Conservation (phyloP, 2,329 filamentous ascomycete genomes). For the Bretziella fagacearum region DNA sequence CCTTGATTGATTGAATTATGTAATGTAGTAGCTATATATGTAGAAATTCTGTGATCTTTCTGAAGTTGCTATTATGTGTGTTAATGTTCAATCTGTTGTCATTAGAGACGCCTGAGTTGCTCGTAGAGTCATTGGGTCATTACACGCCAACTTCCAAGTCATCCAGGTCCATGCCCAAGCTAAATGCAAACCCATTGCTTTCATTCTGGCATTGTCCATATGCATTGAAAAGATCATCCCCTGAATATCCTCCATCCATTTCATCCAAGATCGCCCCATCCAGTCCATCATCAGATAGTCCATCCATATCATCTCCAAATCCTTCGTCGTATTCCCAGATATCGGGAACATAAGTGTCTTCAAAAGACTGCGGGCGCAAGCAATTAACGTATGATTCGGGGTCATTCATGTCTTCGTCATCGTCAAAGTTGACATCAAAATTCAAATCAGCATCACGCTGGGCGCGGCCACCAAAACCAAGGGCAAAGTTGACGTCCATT, state of each 20-base stretch:
- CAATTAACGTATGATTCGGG: constrained; percentile 7
- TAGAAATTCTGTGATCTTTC: constrained; percentile 4
- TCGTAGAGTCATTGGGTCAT: too few relatives aligned
- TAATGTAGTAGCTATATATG: not conserved
- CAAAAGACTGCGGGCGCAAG: constrained; percentile 1
- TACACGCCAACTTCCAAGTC: not conserved
- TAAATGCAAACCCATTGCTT: not conserved
- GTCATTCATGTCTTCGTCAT: constrained; percentile 4
- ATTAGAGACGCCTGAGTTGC: too few relatives aligned
- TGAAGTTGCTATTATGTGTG: not conserved
- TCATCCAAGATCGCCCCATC: not conserved
- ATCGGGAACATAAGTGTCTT: constrained; percentile 7
- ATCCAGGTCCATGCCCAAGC: not conserved
- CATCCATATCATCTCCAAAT: not conserved
- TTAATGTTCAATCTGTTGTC: not conserved
- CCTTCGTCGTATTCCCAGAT: constrained; percentile 8
- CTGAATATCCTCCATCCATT: not conserved
- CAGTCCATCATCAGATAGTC: not conserved
- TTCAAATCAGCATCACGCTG: constrained; percentile 6
- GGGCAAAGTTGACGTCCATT: constrained; percentile 3
- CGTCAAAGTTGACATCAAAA: constrained; percentile 10
- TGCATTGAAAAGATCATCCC: not conserved
- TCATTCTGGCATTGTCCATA: not conserved
- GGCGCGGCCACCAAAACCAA: constrained; percentile 4
- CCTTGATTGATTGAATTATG: not conserved